Evolutionary conservation across 2,329 filamentous ascomycete species (phyloP).

Genomic region (Venturiaceae sp.): DNA sequence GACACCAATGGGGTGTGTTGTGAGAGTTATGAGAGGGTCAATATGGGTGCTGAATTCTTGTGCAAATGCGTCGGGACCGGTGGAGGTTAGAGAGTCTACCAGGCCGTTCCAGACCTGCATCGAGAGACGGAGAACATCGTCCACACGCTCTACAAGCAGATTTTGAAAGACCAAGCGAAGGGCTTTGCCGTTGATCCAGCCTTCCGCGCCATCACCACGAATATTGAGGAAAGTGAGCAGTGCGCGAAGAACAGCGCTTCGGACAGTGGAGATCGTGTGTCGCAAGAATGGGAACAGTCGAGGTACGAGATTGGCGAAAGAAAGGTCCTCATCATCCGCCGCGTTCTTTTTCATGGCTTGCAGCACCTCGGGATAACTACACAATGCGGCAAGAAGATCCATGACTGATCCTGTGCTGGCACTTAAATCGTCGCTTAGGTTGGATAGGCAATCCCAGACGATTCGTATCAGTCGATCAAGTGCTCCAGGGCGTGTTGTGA

Average conservation of each 20-base stretch:
- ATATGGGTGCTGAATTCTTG: conserved; percentile 67
- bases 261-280: conserved; percentile 93
- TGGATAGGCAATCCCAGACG: conserved; percentile 94
- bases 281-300: conserved; percentile 91
- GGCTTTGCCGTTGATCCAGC: conserved; percentile 87
- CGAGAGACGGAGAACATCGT: conserved; percentile 70
- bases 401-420: conserved; percentile 97
- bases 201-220: conserved; percentile 66
- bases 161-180: conserved; percentile 91
- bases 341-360: conserved; percentile 91
- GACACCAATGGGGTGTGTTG: conserved; percentile 85
- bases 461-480: conserved; percentile 81
- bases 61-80: conserved; percentile 54
- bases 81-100: conserved; percentile 53
- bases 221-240: conserved; percentile 88
- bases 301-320: conserved; percentile 86
- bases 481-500: conserved; percentile 68
- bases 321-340: conserved; percentile 70
- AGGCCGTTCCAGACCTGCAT: conserved; percentile 80
- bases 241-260: conserved; percentile 84
- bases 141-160: conserved; percentile 83
- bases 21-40: conserved; percentile 71
- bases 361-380: conserved; percentile 85
- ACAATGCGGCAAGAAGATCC: conserved; percentile 93
- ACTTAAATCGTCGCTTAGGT: conserved; percentile 92